phyloP scores from a whole-genome alignment of 1,139 yeast species.

The Yamadazyma taylorii region DNA sequence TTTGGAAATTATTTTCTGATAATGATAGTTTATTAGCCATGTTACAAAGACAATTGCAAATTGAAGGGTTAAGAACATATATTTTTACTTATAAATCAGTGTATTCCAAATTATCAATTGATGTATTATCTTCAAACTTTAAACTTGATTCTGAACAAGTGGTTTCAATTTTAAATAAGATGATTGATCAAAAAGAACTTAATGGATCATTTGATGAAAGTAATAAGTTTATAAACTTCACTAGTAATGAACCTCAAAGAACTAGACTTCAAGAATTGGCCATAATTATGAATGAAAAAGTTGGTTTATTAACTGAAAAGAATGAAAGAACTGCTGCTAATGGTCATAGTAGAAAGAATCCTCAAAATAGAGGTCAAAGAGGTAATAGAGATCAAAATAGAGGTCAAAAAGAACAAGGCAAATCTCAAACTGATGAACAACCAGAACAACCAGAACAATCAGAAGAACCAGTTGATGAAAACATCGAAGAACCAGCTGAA shows the following conservation, averaged over 20 bases:
- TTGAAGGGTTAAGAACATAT: constrained; percentile 89
- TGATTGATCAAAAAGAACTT: constrained; percentile 77
- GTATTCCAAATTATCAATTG: constrained; percentile 73
- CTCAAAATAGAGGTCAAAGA: constrained; percentile 17
- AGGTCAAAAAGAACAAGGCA: constrained; percentile 30
- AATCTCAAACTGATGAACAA: constrained; percentile 22
- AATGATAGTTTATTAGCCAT: constrained; percentile 62
- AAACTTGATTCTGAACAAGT: constrained; percentile 60
- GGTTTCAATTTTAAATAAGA: constrained; percentile 63
- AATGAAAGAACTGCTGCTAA: constrained; percentile 82
- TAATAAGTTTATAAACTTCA: constrained; percentile 55
- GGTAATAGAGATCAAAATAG: constrained; percentile 35
- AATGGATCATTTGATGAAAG: constrained; percentile 61
- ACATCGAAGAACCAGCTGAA: not conserved
- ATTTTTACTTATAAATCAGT: constrained; percentile 79
- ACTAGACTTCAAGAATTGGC: constrained; percentile 89
- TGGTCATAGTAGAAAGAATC: constrained; percentile 54
- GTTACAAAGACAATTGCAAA: constrained; percentile 77
- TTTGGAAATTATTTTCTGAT: constrained; percentile 85
- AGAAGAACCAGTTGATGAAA: constrained; percentile 14
- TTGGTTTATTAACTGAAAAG: constrained; percentile 75
- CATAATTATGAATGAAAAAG: constrained; percentile 83
- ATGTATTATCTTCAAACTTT: constrained; percentile 64
- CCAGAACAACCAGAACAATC: constrained; percentile 26
- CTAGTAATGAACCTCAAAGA: constrained; percentile 76